Evolutionary conservation across 1,284 basidiomycete genomes (phyloP), one percentile per base, ranked within the genome.

Genomic region (Naganishia liquefaciens): DNA sequence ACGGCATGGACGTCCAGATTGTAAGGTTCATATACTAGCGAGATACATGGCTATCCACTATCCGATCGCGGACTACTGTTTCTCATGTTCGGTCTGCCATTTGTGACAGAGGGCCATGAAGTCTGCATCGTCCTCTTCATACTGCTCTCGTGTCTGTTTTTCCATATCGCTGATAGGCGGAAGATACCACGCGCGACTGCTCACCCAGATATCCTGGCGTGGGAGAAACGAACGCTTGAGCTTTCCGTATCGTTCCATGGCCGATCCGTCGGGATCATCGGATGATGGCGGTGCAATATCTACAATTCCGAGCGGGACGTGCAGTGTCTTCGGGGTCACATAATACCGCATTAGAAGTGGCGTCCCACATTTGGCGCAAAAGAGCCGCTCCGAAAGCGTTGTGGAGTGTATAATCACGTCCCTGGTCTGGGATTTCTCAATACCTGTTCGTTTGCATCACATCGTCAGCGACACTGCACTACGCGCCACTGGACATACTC

Each of bases 1-100:
- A 80, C 84, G 70, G 87, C 74, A 57, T 77, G 79, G 65, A 75
- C 69, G 11, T 73, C 79, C 17, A 78, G 72, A 70, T 70, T 82
- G 57, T 81, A 69, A 60, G 15, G 23, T 13, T 19, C 6, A n/a
- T 33, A n/a, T 13, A 13, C 13, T 13, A 37, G 13, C 33, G 33
- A 37, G 33, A 37, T 7, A 37, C 9, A 37, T 37, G 13, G 33
- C 33, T 37, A 37, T 37, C 33, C 9, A 37, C 13, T 37, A n/a
- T 23, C 21, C 21, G n/a, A 10, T 15, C n/a, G 23, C 21, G 9
- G 13, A 27, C 27, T 27, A 49, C 27, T n/a, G 47, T 25, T n/a
- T 44, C 7, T 17, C 43, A 44, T 44, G 43, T 30, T 58, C 55
- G 10, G 19, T n/a, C 13, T 25, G 30, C 55, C 43, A 58, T 5